Evolutionary conservation across 164 flowering plant genomes (phyloP).

Genomic region (Nelumbo lutea): DNA sequence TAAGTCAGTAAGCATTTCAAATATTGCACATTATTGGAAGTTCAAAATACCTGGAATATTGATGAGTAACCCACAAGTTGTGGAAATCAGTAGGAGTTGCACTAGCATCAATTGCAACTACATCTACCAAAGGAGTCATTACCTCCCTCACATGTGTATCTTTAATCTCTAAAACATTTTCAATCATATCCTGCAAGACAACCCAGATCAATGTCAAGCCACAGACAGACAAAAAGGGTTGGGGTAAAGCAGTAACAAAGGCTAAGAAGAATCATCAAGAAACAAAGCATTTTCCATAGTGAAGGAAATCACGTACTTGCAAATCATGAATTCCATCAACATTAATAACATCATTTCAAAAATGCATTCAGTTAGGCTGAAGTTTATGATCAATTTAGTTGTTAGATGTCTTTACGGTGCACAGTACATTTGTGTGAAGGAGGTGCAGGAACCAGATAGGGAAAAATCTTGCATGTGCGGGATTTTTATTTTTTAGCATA

Average conservation of each 20-base stretch:
- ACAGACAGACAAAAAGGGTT: no score
- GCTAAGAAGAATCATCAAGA: not conserved
- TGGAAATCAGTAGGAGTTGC: conserved; percentile 86
- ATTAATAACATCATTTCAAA: not conserved
- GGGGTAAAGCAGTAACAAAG: no score
- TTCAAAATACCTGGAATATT: conserved; percentile 73
- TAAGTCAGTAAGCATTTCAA: not conserved
- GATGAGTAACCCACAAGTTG: conserved; percentile 84
- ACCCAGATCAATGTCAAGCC: not conserved
- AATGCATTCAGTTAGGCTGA: no score
- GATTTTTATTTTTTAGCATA: no score
- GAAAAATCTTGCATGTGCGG: no score
- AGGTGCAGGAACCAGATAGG: no score
- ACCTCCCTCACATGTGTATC: conserved; percentile 98
- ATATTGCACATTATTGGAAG: not conserved
- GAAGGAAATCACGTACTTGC: not conserved
- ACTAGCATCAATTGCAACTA: conserved; percentile 94
- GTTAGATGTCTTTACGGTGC: no score
- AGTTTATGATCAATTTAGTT: no score
- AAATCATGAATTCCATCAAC: not conserved
- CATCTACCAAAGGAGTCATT: conserved; percentile 99
- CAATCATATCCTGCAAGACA: conserved; percentile 91
- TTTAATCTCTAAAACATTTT: conserved; percentile 95
- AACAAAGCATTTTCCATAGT: not conserved
- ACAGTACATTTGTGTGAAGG: no score